Conservation (phyloP, 2,329 filamentous ascomycete genomes). For the Verticillium zaregamsianum region DNA sequence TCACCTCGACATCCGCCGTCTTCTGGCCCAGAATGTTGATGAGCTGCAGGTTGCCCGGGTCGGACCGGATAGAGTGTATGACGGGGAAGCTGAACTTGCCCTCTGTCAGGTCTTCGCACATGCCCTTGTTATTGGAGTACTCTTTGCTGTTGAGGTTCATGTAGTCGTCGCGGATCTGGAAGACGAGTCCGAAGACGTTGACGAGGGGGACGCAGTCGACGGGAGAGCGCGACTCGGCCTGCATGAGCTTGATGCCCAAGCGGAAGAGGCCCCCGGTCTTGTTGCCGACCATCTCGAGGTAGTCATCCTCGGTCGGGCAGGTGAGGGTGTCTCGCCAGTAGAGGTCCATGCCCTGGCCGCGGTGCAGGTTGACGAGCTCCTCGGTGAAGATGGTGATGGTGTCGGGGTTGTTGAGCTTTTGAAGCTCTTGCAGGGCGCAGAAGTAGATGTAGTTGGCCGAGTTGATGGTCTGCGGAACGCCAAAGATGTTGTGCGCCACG, state of each 20-base stretch:
- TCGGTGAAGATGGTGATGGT: slow-evolving; percentile 72
- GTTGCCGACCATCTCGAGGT: slow-evolving; percentile 90
- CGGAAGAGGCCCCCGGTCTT: slow-evolving; percentile 88
- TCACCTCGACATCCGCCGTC: slow-evolving; percentile 80
- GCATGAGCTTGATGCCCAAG: slow-evolving; percentile 83
- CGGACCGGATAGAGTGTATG: slow-evolving; percentile 83
- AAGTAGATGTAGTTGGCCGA: slow-evolving; percentile 90
- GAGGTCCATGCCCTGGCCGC: slow-evolving; percentile 86
- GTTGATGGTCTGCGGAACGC: slow-evolving; percentile 84
- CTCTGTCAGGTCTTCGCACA: slow-evolving; percentile 93
- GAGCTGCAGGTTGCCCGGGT: slow-evolving; percentile 71
- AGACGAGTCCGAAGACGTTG: slow-evolving; percentile 79
- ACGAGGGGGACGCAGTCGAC: slow-evolving; percentile 78
- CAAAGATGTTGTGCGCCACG: slow-evolving; percentile 81
- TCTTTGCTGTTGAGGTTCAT: slow-evolving; percentile 73
- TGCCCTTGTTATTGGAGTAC: slow-evolving; percentile 85
- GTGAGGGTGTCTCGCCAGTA: slow-evolving; percentile 85
- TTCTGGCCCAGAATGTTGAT: slow-evolving; percentile 92
- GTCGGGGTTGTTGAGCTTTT: slow-evolving; percentile 63
- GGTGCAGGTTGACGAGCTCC: slow-evolving; percentile 78
- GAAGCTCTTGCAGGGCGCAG: slow-evolving; percentile 68
- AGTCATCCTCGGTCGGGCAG: slow-evolving; percentile 82
- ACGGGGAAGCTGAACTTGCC: slow-evolving; percentile 96
- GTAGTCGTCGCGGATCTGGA: slow-evolving; percentile 92
- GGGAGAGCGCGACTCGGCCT: slow-evolving; percentile 58